A percentile compares a stretch with the other conserved stretches of the same genome.
Conservation (phyloP, 2,329 filamentous ascomycete species). For the Fusarium mexicanum region DNA sequence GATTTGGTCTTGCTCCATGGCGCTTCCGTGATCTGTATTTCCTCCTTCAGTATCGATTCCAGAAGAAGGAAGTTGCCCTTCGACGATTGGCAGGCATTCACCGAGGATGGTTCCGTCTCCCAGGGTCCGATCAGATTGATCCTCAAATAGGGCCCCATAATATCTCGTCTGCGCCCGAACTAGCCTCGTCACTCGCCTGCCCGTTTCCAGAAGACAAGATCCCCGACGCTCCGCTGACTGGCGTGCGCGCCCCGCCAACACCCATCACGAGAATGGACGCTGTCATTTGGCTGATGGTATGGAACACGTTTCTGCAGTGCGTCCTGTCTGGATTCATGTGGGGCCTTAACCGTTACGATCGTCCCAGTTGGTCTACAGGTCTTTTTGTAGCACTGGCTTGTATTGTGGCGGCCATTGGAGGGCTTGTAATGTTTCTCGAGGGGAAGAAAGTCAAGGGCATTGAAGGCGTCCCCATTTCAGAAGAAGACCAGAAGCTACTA, state of each 20-base stretch:
- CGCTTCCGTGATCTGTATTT: slow-evolving; percentile 83
- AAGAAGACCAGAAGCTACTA: slow-evolving; percentile 62
- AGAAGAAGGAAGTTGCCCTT: slow-evolving; percentile 64
- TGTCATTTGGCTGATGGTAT: slow-evolving; percentile 80
- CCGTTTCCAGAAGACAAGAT: slow-evolving; percentile 72
- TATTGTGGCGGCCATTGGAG: slow-evolving; percentile 73
- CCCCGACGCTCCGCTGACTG: slow-evolving; percentile 75
- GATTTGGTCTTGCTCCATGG: slow-evolving; percentile 86
- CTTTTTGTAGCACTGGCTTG: slow-evolving; percentile 81
- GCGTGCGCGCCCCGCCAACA: slow-evolving; percentile 73
- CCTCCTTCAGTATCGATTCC: slow-evolving; percentile 70
- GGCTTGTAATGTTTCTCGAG: slow-evolving; percentile 76
- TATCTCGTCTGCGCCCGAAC: slow-evolving; percentile 55
- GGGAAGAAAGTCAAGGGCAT: slow-evolving; percentile 76
- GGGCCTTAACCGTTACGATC: slow-evolving; percentile 75
- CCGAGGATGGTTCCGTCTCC: slow-evolving; percentile 77
- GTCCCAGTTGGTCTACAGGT: slow-evolving; percentile 84
- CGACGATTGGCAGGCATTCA: slow-evolving; percentile 79
- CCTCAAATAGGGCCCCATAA: slow-evolving; percentile 62
- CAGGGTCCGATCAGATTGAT: slow-evolving; percentile 70
- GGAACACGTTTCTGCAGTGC: slow-evolving; percentile 81
- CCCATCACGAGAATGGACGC: slow-evolving; percentile 80
- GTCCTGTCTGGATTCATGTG: slow-evolving; percentile 85
- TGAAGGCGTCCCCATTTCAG: slow-evolving; percentile 74
- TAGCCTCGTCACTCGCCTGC: slow-evolving; percentile 49